Evolutionary conservation across 441 rosid genomes (phyloP).

Genomic region (Populus trichocarpa): DNA sequence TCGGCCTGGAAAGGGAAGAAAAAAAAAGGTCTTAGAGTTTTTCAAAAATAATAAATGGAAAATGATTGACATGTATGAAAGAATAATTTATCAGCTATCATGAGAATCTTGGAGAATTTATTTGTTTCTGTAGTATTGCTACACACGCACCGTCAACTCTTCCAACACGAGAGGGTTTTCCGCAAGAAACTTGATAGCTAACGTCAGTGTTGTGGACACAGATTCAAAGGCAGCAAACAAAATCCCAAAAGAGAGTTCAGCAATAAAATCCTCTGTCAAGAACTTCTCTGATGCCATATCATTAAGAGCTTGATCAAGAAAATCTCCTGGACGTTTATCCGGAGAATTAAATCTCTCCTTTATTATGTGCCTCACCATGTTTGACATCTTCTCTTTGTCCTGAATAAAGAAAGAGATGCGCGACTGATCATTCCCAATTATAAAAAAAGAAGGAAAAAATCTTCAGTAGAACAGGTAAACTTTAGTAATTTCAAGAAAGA

Average conservation of each 20-base stretch:
- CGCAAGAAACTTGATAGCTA: conserved; percentile 25
- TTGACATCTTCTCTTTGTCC: conserved; percentile 11
- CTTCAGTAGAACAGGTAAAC: neutral
- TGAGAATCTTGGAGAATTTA: neutral
- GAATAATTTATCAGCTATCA: neutral
- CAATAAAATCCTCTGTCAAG: conserved; percentile 24
- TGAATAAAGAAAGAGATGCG: neutral
- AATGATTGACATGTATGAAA: neutral
- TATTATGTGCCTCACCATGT: conserved; percentile 8
- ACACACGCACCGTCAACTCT: conserved; percentile 22
- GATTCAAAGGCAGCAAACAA: conserved; percentile 22
- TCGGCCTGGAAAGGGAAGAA: conserved; percentile 23
- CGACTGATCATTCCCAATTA: neutral
- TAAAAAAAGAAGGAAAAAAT: neutral
- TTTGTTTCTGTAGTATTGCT: neutral
- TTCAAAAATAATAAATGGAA: neutral
- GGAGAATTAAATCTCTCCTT: conserved; percentile 7
- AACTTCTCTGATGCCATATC: conserved; percentile 23
- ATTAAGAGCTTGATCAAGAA: conserved; percentile 25
- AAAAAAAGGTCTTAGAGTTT: no score
- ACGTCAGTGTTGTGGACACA: conserved; percentile 12
- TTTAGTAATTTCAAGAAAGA: neutral
- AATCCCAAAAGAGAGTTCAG: conserved; percentile 19
- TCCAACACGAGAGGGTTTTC: conserved; percentile 26
- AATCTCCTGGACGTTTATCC: conserved; percentile 16